Evolutionary conservation across 495 filamentous ascomycete species (phyloP).

Genomic region (Penicillium goetzii): DNA sequence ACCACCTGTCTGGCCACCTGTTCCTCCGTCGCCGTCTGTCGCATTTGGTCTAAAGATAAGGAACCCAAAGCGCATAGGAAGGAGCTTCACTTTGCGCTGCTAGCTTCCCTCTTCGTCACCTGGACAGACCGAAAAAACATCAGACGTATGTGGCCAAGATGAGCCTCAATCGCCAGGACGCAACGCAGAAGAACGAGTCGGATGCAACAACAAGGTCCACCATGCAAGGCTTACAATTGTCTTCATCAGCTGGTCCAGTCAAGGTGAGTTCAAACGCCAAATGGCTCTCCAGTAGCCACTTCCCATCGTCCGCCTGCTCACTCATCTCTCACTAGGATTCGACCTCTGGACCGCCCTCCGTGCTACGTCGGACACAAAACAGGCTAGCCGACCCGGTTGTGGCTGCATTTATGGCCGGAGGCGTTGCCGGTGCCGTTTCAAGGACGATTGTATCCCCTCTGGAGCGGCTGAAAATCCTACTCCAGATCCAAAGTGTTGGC

Average conservation of each 20-base stretch:
- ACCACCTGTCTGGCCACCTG: background rate
- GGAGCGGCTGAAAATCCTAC: slow-evolving; percentile 94
- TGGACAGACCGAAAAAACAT: background rate
- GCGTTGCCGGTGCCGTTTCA: slow-evolving; percentile 94
- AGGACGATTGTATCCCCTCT: slow-evolving; percentile 95
- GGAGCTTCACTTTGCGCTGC: background rate
- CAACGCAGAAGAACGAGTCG: slow-evolving; percentile 26
- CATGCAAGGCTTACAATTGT: slow-evolving; percentile 31
- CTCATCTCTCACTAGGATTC: slow-evolving; percentile 14
- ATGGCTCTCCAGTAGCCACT: background rate
- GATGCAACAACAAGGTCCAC: slow-evolving; percentile 24
- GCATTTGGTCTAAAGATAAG: background rate
- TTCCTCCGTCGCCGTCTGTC: slow-evolving; percentile 4
- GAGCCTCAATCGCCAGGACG: slow-evolving; percentile 45
- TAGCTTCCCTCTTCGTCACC: background rate
- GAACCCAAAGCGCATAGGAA: background rate
- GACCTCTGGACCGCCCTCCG: slow-evolving; percentile 15
- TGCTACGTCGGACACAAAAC: slow-evolving; percentile 26
- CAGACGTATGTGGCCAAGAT: slow-evolving; percentile 32
- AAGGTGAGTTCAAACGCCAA: slow-evolving; percentile 29
- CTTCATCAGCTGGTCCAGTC: slow-evolving; percentile 22
- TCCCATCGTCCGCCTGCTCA: background rate
- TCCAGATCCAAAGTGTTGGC: slow-evolving; percentile 92
- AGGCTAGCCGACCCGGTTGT: slow-evolving; percentile 69
- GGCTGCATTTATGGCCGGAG: slow-evolving; percentile 94